Percentiles rank a stretch among this genome's conserved stretches.
Conservation (phyloP, 768 basidiomycete genomes). For the Coprinopsis strossmayeri region DNA sequence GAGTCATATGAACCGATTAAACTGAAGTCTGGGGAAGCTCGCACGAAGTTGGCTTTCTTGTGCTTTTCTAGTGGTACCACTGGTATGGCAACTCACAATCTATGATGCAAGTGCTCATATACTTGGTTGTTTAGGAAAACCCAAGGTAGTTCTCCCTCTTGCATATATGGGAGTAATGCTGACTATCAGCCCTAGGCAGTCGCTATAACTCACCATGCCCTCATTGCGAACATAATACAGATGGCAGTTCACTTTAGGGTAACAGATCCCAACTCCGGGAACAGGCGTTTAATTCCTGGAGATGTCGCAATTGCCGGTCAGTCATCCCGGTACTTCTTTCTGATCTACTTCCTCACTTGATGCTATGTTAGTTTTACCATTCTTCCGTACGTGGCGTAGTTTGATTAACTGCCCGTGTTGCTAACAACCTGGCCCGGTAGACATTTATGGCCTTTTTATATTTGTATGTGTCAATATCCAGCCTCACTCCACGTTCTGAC, state of each 20-base stretch:
- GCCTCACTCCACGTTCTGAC: background rate
- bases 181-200: constrained; percentile 41
- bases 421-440: constrained; percentile 20
- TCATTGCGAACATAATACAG: constrained; percentile 62
- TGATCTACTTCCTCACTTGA: background rate
- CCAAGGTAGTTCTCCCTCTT: constrained; percentile 22
- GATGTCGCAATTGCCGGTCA: constrained; percentile 53
- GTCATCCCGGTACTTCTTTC: constrained; percentile 13
- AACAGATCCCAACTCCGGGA: constrained; percentile 34
- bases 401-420: background rate
- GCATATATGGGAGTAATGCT: background rate
- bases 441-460: constrained; percentile 58
- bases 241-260: constrained; percentile 44
- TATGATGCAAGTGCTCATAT: too few species aligned
- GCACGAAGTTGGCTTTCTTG: constrained; percentile 56
- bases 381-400: constrained; percentile 38
- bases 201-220: constrained; percentile 55
- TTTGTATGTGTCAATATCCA: constrained; percentile 30
- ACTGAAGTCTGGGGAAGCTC: constrained; percentile 52
- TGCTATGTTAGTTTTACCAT: constrained; percentile 39
- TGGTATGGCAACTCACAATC: constrained; percentile 29
- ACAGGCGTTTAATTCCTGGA: constrained; percentile 35
- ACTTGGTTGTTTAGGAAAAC: too few species aligned
- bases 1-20: constrained; percentile 37
- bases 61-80: constrained; percentile 76